These are phyloP conservation scores for Amauroascus verrucosus DNA, from an alignment of 2,329 filamentous ascomycete genomes.

Conservation along the genomic window DNA sequence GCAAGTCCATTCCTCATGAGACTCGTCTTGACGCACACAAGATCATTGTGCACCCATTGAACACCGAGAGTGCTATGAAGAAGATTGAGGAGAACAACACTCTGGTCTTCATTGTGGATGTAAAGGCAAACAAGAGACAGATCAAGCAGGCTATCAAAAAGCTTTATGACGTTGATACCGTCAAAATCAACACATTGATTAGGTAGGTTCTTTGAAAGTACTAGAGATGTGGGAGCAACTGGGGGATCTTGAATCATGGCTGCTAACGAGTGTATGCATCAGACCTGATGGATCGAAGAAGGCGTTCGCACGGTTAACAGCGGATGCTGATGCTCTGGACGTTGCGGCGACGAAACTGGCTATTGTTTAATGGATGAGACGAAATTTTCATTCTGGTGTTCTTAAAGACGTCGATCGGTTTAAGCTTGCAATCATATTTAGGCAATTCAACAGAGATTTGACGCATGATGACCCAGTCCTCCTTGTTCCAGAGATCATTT, in stretches of 20 bases:
- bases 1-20: constrained; percentile 83
- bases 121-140: constrained; percentile 99
- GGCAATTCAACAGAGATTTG: constrained; percentile 11
- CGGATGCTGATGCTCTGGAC: constrained; percentile 96
- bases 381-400: constrained; percentile 11
- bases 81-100: constrained; percentile 99
- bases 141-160: constrained; percentile 98
- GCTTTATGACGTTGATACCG: constrained; percentile 93
- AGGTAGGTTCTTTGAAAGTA: constrained; percentile 49
- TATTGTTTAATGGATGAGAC: constrained; percentile 60
- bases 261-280: constrained; percentile 14
- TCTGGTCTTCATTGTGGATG: constrained; percentile 90
- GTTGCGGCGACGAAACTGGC: constrained; percentile 98
- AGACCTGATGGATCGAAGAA: constrained; percentile 98
- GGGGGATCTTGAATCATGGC: not conserved
- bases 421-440: constrained; percentile 10
- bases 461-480: constrained; percentile 5
- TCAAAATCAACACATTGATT: constrained; percentile 99
- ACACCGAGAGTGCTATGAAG: constrained; percentile 99
- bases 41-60: constrained; percentile 94
- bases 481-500: not conserved
- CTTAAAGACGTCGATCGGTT: constrained; percentile 14
- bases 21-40: constrained; percentile 95
- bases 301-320: constrained; percentile 89
- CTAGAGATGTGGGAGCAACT: not conserved